phyloP scores from a whole-genome alignment of 495 filamentous ascomycete genomes.

The Neurospora terricola region DNA sequence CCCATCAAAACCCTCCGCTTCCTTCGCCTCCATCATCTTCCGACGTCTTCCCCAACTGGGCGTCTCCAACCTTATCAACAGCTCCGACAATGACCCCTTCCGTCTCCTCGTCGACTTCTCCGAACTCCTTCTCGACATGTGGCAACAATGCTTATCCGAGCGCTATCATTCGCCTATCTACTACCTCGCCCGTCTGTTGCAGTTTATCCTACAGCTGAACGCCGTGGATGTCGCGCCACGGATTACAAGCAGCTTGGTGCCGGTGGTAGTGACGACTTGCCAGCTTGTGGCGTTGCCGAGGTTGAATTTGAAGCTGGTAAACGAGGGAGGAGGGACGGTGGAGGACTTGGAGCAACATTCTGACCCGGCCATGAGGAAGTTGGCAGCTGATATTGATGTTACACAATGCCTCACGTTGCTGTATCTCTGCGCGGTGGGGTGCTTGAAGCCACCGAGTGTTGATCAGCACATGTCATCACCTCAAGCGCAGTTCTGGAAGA shows the following conservation, averaged over 20 bases:
- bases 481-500: constrained; percentile 31
- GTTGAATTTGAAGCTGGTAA: constrained; percentile 2
- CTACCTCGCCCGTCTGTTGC: constrained; percentile 29
- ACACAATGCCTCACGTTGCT: constrained; percentile 30
- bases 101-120: constrained; percentile 34
- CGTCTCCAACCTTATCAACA: constrained; percentile 7
- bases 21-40: constrained; percentile 34
- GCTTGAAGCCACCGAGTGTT: constrained; percentile 11
- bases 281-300: constrained; percentile 20
- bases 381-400: constrained; percentile 25
- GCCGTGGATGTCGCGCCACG: constrained; percentile 29
- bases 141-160: constrained; percentile 34
- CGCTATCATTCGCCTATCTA: constrained; percentile 33
- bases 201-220: constrained; percentile 30
- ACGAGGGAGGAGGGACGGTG: constrained; percentile 9
- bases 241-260: constrained; percentile 31
- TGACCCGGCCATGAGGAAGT: constrained; percentile 12
- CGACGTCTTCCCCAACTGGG: constrained; percentile 31
- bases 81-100: constrained; percentile 18
- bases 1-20: constrained; percentile 28
- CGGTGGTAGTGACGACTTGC: constrained; percentile 29
- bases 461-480: constrained; percentile 10
- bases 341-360: constrained; percentile 14
- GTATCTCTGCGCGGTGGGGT: constrained; percentile 30
- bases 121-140: constrained; percentile 32